These are phyloP conservation scores for Bipolaris cookei DNA, from an alignment of 2,329 filamentous ascomycete species.

Conservation along the genomic window DNA sequence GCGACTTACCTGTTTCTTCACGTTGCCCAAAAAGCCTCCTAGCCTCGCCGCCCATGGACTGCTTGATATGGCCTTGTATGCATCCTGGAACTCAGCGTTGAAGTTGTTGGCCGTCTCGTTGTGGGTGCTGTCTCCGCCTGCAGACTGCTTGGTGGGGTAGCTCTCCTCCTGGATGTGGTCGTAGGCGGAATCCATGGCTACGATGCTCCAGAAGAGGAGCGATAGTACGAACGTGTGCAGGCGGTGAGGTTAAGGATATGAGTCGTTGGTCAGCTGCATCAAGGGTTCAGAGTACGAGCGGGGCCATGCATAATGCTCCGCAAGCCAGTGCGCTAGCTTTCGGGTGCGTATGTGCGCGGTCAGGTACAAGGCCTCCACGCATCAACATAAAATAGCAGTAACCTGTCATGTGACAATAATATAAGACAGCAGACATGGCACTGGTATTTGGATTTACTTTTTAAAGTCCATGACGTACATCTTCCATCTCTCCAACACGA, in stretches of 20 bases:
- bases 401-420: background rate
- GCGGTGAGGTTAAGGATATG: conserved; percentile 15
- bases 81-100: conserved; percentile 90
- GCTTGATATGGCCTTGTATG: conserved; percentile 89
- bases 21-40: conserved; percentile 85
- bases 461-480: too few relatives aligned
- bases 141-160: conserved; percentile 56
- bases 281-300: conserved; percentile 17
- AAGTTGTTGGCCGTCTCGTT: conserved; percentile 59
- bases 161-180: conserved; percentile 93
- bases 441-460: background rate
- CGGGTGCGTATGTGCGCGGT: conserved; percentile 15
- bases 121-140: conserved; percentile 52
- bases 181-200: conserved; percentile 89
- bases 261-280: conserved; percentile 13
- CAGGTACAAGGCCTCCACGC: conserved; percentile 16
- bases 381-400: background rate
- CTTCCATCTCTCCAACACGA: background rate
- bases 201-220: conserved; percentile 7
- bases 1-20: conserved; percentile 81
- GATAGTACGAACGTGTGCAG: conserved; percentile 1
- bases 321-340: conserved; percentile 18
- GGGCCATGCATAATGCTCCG: conserved; percentile 22
- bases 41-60: conserved; percentile 91
- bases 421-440: background rate